phyloP scores from a whole-genome alignment of 2,329 filamentous ascomycete species.

The Geosmithia flava region DNA sequence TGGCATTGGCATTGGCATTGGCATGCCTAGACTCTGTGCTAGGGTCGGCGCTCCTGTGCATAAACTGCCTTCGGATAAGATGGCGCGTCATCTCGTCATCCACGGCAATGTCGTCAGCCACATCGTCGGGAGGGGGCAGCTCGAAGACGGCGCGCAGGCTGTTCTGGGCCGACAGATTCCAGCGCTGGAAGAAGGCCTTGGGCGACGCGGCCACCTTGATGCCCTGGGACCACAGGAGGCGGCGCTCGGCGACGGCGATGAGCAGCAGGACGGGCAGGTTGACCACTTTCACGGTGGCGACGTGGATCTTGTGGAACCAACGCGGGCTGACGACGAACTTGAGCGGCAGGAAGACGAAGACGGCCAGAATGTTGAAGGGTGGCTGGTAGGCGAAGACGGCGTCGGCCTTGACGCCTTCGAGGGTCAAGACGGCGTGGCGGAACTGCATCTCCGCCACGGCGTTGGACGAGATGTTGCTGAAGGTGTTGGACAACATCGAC shows the following conservation, averaged over 20 bases:
- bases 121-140: constrained; percentile 50
- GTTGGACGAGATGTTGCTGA: constrained; percentile 64
- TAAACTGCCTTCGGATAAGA: constrained; percentile 44
- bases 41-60: constrained; percentile 29
- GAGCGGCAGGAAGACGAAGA: constrained; percentile 61
- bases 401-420: constrained; percentile 77
- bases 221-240: constrained; percentile 44
- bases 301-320: constrained; percentile 87
- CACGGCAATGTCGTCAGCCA: constrained; percentile 42
- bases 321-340: constrained; percentile 68
- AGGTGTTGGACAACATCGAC: constrained; percentile 77
- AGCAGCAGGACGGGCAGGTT: constrained; percentile 64
- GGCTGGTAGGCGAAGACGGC: constrained; percentile 74
- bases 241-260: constrained; percentile 60
- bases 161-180: constrained; percentile 56
- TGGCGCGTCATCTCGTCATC: constrained; percentile 47
- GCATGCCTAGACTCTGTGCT: constrained; percentile 3
- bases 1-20: too few relatives aligned
- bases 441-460: constrained; percentile 77
- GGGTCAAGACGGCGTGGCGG: constrained; percentile 65
- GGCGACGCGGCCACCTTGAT: constrained; percentile 4
- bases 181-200: constrained; percentile 42
- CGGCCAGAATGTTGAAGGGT: constrained; percentile 71
- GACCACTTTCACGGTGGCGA: constrained; percentile 59
- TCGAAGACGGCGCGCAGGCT: constrained; percentile 66